Evolutionary conservation across 1,284 basidiomycete genomes (phyloP).

Genomic region (Apiotrichum brassicae): DNA sequence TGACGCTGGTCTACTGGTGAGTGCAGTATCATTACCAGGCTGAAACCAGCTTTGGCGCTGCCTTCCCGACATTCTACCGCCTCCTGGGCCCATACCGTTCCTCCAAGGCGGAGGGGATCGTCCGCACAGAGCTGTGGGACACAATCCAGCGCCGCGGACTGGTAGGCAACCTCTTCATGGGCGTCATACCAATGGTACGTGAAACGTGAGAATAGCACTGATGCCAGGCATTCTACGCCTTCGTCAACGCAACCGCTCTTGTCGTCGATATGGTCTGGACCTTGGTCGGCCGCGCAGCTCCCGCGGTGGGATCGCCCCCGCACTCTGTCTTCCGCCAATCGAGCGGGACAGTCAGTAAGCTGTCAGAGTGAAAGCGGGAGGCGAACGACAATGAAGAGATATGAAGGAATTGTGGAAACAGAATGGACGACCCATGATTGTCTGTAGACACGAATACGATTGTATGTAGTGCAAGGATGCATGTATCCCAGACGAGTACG

Average conservation of each 20-base stretch:
- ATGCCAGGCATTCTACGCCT: neutral
- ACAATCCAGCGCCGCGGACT: constrained; percentile 57
- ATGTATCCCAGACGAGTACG: no score
- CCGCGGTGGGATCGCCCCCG: neutral
- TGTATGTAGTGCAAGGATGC: no score
- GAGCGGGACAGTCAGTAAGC: no score
- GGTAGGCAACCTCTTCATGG: constrained; percentile 59
- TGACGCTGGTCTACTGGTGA: constrained; percentile 57
- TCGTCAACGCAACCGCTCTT: neutral
- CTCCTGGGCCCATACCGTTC: constrained; percentile 55
- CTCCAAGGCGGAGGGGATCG: constrained; percentile 47
- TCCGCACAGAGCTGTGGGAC: constrained; percentile 60
- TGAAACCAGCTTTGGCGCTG: constrained; percentile 53
- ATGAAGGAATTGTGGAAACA: no score
- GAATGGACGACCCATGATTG: no score
- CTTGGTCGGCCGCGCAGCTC: neutral
- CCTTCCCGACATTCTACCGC: constrained; percentile 60
- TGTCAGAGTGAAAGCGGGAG: no score
- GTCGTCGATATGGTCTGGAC: neutral
- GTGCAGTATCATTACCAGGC: constrained; percentile 10
- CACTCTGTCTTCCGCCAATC: neutral
- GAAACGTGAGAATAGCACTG: neutral
- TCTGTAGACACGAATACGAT: no score
- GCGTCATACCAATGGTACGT: constrained; percentile 53
- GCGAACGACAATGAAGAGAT: no score